A percentile compares a stretch with the other conserved stretches of the same genome.
Conservation (phyloP, 2,329 filamentous ascomycete genomes). For the Botrytis byssoidea region DNA sequence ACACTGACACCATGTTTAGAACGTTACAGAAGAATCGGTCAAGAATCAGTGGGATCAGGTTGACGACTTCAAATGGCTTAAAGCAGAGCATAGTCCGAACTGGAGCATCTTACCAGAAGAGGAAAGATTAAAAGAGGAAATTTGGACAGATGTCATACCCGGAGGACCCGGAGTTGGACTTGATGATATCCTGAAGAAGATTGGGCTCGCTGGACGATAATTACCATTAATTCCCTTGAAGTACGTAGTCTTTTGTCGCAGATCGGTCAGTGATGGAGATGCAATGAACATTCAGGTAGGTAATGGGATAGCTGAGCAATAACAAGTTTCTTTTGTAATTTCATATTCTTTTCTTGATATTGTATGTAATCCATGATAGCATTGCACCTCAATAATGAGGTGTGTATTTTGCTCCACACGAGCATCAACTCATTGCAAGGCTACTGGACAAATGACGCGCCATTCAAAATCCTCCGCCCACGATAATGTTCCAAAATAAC, state of each 20-base stretch:
- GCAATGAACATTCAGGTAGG: neutral
- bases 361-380: neutral
- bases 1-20: conserved; percentile 28
- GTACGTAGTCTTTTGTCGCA: neutral
- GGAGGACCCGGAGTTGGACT: conserved; percentile 61
- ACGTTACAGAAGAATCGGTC: conserved; percentile 32
- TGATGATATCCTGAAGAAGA: conserved; percentile 61
- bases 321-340: neutral
- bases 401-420: neutral
- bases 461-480: neutral
- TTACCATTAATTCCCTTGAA: neutral
- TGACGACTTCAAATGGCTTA: conserved; percentile 98
- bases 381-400: neutral
- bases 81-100: conserved; percentile 80
- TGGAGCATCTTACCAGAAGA: conserved; percentile 69
- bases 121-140: conserved; percentile 56
- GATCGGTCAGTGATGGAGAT: neutral
- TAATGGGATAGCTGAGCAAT: conserved; percentile 9
- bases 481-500: neutral
- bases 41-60: conserved; percentile 83
- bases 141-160: conserved; percentile 69
- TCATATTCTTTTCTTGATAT: neutral
- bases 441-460: neutral
- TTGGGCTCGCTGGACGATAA: conserved; percentile 40
- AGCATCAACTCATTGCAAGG: neutral